phyloP scores from a whole-genome alignment of 371 early-diverging fungal species.

The Apophysomyces ossiformis region DNA sequence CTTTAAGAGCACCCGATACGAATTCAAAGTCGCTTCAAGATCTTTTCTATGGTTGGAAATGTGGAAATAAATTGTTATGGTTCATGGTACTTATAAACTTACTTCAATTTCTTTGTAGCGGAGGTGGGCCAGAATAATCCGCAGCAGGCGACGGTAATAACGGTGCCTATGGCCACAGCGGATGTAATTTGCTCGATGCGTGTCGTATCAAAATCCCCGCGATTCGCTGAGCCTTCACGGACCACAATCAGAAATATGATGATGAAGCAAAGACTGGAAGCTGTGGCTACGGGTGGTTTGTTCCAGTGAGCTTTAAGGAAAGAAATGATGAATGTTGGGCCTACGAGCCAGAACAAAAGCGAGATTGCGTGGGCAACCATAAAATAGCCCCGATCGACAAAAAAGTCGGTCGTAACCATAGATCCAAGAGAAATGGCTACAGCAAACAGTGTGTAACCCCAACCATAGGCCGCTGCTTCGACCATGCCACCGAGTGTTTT shows the following conservation, averaged over 20 bases:
- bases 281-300: constrained; percentile 66
- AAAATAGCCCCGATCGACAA: constrained; percentile 48
- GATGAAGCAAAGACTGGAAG: constrained; percentile 65
- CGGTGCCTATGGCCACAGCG: constrained; percentile 59
- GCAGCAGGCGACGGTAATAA: constrained; percentile 59
- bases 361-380: constrained; percentile 54
- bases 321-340: constrained; percentile 61
- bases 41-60: constrained; percentile 44
- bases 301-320: constrained; percentile 67
- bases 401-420: constrained; percentile 63
- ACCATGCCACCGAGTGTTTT: constrained; percentile 71
- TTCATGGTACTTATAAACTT: neutral
- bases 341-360: constrained; percentile 60
- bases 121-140: constrained; percentile 67
- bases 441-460: constrained; percentile 60
- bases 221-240: constrained; percentile 55
- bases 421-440: constrained; percentile 54
- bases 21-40: constrained; percentile 58
- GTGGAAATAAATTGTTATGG: neutral
- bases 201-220: constrained; percentile 56
- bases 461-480: constrained; percentile 65
- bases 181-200: constrained; percentile 62
- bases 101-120: constrained; percentile 63
- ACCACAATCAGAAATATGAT: constrained; percentile 59
- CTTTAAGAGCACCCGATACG: constrained; percentile 60